Evolutionary conservation across 768 basidiomycete genomes (phyloP), one percentile per base, ranked within the genome.

Genomic region (Russula olivacea): DNA sequence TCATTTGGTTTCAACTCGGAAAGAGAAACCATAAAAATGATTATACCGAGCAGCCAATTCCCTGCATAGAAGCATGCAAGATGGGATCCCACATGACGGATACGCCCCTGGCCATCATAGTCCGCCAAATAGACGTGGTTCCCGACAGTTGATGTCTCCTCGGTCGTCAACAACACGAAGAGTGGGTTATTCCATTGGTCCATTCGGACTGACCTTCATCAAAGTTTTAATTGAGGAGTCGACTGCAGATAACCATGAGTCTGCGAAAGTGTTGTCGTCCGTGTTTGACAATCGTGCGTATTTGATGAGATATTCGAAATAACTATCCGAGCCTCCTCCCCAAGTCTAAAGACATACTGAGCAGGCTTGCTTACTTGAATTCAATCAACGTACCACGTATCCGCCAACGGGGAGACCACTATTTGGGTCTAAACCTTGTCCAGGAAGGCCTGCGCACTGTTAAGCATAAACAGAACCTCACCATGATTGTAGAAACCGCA

Each of bases 261-360:
- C 79, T 17, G 80, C 80, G 61, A 83, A 89, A n/a, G 83, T 68
- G 53, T 79, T 76, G 71, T 89, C 80, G 59, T 82, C 68, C 19
- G 85, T 86, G 74, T 88, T 88, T 11, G 83, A 82, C 28, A 90
- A 76, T 30, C 86, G 85, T 3, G 89, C 58, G 52, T 82, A 81
- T 69, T 91, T 91, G 78, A 89, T 83, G 59, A 89, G 77, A 68
- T 90, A 89, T 71, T 91, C 89, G 63, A 87, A 85, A 74, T 84
- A 91, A 61, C 86, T 88, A 73, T 90, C 89, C 0, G 83, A 84
- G 32, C 86, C 87, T 53, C 83, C 76, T 1, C 82, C 81, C 82
- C 82, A 89, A 21, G 85, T 81, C 88, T 88, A 48, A 45, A n/a
- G 43, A 19, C 4, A 10, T 49, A 38, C 34, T 52, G 40, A 32